Evolutionary conservation across 306 rosid species (phyloP).

Genomic region (Arachis hypogaea): DNA sequence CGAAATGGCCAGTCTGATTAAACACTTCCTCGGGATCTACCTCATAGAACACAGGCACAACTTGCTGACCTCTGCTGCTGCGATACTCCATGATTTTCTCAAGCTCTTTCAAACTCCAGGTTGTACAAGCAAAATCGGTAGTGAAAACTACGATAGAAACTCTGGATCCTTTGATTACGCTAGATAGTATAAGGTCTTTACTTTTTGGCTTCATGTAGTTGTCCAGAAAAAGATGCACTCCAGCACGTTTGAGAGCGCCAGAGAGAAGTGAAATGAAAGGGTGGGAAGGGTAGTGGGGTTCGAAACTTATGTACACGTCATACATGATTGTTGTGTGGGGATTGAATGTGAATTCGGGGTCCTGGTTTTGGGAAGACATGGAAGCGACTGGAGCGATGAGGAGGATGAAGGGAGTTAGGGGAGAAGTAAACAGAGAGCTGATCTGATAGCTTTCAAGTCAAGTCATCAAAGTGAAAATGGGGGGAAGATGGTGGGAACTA

Average conservation of each 20-base stretch:
- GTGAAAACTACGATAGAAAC: conserved; percentile 25
- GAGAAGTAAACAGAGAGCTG: too few species aligned
- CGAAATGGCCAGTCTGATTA: not conserved
- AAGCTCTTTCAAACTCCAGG: not conserved
- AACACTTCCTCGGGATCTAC: conserved; percentile 22
- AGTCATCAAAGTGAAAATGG: too few species aligned
- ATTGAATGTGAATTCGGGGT: too few species aligned
- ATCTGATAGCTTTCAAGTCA: too few species aligned
- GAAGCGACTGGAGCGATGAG: not conserved
- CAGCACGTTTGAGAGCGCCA: not conserved
- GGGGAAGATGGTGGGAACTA: too few species aligned
- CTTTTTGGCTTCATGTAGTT: not conserved
- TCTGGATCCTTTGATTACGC: conserved; percentile 2
- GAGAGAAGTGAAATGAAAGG: not conserved
- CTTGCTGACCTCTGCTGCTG: not conserved
- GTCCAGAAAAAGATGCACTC: not conserved
- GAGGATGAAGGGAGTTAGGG: not conserved
- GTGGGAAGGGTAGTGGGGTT: not conserved
- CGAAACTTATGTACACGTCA: not conserved
- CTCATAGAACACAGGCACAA: conserved; percentile 19
- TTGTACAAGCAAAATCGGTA: not conserved
- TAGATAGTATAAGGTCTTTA: not conserved
- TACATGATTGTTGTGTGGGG: not conserved
- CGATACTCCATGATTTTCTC: not conserved
- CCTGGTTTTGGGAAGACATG: too few species aligned